Evolutionary conservation across 1,284 basidiomycete genomes (phyloP), one percentile per base, ranked within the genome.

Genomic region (Fomitopsis pinicola): DNA sequence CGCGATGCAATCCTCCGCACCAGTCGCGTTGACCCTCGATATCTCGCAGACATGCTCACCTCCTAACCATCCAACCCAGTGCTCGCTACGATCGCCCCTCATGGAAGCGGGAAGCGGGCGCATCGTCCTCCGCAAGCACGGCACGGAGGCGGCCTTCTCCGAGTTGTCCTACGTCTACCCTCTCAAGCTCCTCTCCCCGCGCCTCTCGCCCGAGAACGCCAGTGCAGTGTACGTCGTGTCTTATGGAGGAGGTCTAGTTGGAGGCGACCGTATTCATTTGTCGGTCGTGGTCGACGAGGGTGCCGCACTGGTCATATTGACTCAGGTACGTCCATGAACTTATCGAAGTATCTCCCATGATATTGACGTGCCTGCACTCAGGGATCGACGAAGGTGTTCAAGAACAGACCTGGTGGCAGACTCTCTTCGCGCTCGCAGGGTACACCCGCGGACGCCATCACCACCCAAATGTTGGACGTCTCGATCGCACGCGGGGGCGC

Each of bases 361-460:
- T 19, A 9, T n/a, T 9, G 36, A 8, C 7, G 28, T n/a, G 30
- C 50, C 15, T 35, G 44, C 42, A 52, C 57, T 14, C 72, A 96
- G 88, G 94, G 94, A n/a, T 92, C 89, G 22, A 97, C 95, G 14
- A 97, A 98, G 73, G 91, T 97, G 28, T 97, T 96, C 80, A 94
- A 93, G 72, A 79, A 80, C 19, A 84, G 93, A 33, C 75, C 80
- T 80, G 59, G 77, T 77, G 62, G 79, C 77, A 68, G 68, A 28
- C 63, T 66, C 1, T 67, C 67, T 14, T 61, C 69, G 2, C 65
- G 63, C 14, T 54, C 65, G 15, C 52, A 64, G 15, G 50, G 40
- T 10, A 80, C 80, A 35, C 50, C 38, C 2, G 62, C 61, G 0
- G 36, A 66, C 63, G 63, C 57, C 46, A 42, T 74, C 69, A 70